Percentiles rank a stretch among this genome's conserved stretches.
Evolutionary conservation across 2,329 filamentous ascomycete species (phyloP).

Genomic region (Pleurostoma richardsiae): DNA sequence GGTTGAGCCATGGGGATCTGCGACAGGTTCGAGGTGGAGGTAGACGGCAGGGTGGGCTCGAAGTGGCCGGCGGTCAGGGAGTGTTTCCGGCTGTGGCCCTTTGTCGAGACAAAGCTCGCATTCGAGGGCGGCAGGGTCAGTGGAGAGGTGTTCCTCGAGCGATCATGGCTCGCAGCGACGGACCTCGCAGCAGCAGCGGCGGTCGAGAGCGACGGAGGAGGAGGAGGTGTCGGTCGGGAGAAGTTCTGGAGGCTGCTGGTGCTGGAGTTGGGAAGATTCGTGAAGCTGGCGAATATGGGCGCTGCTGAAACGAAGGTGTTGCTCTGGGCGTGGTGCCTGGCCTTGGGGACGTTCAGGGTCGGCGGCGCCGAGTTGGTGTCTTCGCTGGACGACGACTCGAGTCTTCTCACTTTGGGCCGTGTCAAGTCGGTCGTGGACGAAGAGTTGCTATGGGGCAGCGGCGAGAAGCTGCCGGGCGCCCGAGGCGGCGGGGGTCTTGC

Average conservation of each 20-base stretch:
- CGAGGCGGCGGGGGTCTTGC: conserved; percentile 36
- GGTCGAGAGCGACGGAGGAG: conserved; percentile 16
- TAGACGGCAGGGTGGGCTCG: conserved; percentile 66
- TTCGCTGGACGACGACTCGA: conserved; percentile 41
- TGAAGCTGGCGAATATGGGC: conserved; percentile 43
- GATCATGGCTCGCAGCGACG: conserved; percentile 12
- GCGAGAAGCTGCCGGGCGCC: conserved; percentile 52
- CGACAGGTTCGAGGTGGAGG: conserved; percentile 49
- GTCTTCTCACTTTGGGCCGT: conserved; percentile 32
- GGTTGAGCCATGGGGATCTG: conserved; percentile 41
- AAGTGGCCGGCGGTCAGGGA: conserved; percentile 74
- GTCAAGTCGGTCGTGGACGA: conserved; percentile 20
- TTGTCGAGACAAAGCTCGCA: conserved; percentile 23
- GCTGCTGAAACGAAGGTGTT: conserved; percentile 23
- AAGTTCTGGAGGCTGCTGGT: conserved; percentile 49
- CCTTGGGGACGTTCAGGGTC: conserved; percentile 33
- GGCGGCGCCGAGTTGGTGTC: conserved; percentile 29
- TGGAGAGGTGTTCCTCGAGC: conserved; percentile 32
- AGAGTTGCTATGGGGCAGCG: conserved; percentile 30
- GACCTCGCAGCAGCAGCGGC: conserved; percentile 15
- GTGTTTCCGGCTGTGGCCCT: conserved; percentile 55
- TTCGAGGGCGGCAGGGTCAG: conserved; percentile 31
- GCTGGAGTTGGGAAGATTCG: conserved; percentile 41
- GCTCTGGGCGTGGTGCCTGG: conserved; percentile 10
- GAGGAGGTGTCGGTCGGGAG: conserved; percentile 43